phyloP scores from a whole-genome alignment of 1,284 basidiomycete genomes.

The Irpex lacteus region DNA sequence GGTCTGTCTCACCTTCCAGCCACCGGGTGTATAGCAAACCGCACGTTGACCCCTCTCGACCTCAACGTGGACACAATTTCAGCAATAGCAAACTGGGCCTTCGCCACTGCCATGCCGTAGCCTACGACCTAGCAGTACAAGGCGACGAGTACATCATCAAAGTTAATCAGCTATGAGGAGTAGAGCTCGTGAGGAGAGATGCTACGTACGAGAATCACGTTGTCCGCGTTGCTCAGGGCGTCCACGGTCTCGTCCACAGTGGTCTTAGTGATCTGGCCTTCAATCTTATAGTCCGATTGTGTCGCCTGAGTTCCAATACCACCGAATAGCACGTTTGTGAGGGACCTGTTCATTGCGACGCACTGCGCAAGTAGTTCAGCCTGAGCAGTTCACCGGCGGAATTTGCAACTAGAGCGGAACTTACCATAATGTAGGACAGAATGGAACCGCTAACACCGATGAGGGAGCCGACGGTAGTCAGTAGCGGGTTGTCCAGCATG shows the following conservation, averaged over 20 bases:
- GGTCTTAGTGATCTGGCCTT: slow-evolving; percentile 76
- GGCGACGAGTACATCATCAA: neutral
- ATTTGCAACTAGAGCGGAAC: slow-evolving; percentile 10
- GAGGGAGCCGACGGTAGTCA: slow-evolving; percentile 78
- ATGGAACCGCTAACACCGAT: slow-evolving; percentile 89
- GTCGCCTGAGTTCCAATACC: slow-evolving; percentile 63
- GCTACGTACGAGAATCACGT: slow-evolving; percentile 67
- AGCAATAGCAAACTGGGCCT: slow-evolving; percentile 84
- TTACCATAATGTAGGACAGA: slow-evolving; percentile 86
- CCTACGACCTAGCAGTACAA: slow-evolving; percentile 61
- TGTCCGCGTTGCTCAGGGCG: slow-evolving; percentile 72
- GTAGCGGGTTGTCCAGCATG: slow-evolving; percentile 82
- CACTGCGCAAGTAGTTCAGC: slow-evolving; percentile 47
- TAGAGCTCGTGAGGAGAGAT: neutral
- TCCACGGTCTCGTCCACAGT: slow-evolving; percentile 78
- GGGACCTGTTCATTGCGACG: slow-evolving; percentile 83
- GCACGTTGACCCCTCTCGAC: slow-evolving; percentile 71
- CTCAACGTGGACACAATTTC: slow-evolving; percentile 74
- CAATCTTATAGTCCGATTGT: slow-evolving; percentile 67
- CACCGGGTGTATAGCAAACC: slow-evolving; percentile 42
- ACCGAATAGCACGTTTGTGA: slow-evolving; percentile 78
- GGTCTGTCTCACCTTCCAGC: slow-evolving; percentile 28
- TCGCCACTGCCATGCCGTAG: slow-evolving; percentile 88
- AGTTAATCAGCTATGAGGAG: neutral
- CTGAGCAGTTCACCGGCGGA: slow-evolving; percentile 8